Conservation (phyloP, 306 rosid species). For the Vigna unguiculata region DNA sequence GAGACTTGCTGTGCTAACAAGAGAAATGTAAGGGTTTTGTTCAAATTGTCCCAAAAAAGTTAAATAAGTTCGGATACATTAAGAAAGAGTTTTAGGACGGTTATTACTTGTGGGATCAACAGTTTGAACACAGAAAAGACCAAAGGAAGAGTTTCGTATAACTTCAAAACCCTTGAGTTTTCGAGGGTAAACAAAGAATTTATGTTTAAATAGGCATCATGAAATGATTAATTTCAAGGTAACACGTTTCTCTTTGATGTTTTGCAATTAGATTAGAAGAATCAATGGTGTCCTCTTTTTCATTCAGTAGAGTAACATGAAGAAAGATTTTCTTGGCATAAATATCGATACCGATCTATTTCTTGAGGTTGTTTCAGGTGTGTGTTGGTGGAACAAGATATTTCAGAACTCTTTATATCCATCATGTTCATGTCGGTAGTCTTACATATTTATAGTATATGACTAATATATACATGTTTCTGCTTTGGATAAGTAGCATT, state of each 20-base stretch:
- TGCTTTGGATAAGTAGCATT: slow-evolving; percentile 23
- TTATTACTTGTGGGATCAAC: not conserved
- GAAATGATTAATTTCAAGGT: not conserved
- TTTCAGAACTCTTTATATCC: slow-evolving; percentile 1
- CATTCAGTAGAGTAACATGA: not conserved
- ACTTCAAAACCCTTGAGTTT: not conserved
- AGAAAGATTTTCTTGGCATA: slow-evolving; percentile 30
- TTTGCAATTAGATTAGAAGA: slow-evolving; percentile 6
- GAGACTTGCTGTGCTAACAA: not conserved
- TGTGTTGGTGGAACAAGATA: slow-evolving; percentile 17
- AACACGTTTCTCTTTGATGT: slow-evolving; percentile 7
- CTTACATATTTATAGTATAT: not conserved
- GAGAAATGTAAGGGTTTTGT: not conserved
- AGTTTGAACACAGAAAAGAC: not conserved
- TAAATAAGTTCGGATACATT: not conserved
- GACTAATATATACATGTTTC: not conserved
- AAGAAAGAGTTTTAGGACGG: not conserved
- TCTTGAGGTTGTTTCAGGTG: slow-evolving; percentile 10
- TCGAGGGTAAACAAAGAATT: not conserved
- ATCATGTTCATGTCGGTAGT: slow-evolving; percentile 27
- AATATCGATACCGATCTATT: not conserved
- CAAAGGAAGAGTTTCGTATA: not conserved
- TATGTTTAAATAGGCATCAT: not conserved
- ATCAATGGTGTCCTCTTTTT: slow-evolving; percentile 1
- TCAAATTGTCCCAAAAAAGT: not conserved